phyloP scores from a whole-genome alignment of 129 eudicot genomes.

The Centella asiatica region DNA sequence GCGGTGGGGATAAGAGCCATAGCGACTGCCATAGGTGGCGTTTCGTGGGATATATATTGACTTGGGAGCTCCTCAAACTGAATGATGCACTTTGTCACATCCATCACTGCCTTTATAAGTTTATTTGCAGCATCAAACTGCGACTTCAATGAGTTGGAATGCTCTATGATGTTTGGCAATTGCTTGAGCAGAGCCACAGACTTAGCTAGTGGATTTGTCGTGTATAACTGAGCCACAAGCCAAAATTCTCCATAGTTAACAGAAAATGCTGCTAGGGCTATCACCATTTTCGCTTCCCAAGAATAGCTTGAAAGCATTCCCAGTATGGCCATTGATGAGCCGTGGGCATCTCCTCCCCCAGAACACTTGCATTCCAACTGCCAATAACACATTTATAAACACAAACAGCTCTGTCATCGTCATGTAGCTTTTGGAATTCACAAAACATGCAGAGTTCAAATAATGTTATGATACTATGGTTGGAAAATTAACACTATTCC shows the following conservation, averaged over 20 bases:
- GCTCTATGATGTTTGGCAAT: slow-evolving; percentile 57
- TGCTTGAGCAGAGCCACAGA: slow-evolving; percentile 71
- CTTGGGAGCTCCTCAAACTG: slow-evolving; percentile 57
- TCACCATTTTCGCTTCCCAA: slow-evolving; percentile 86
- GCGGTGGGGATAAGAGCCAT: slow-evolving; percentile 65
- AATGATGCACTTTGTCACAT: slow-evolving; percentile 60
- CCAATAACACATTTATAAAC: slow-evolving; percentile 10
- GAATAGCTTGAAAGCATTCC: slow-evolving; percentile 55
- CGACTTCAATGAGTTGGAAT: slow-evolving; percentile 44
- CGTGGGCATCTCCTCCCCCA: slow-evolving; percentile 65
- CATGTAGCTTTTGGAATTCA: no score
- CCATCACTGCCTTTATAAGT: slow-evolving; percentile 52
- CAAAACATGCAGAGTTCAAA: background rate
- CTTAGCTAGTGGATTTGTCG: slow-evolving; percentile 67
- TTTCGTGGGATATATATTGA: slow-evolving; percentile 55
- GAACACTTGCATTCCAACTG: slow-evolving; percentile 87
- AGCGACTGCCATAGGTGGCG: slow-evolving; percentile 55
- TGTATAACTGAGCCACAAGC: slow-evolving; percentile 59
- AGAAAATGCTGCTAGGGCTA: slow-evolving; percentile 65
- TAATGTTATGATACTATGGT: no score
- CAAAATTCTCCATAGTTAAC: slow-evolving; percentile 80
- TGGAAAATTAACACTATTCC: no score
- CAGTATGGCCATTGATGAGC: slow-evolving; percentile 60
- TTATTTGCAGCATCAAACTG: slow-evolving; percentile 57
- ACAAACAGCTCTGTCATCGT: background rate